Evolutionary conservation across 495 filamentous ascomycete genomes (phyloP).

Genomic region (Penicillium taxi): DNA sequence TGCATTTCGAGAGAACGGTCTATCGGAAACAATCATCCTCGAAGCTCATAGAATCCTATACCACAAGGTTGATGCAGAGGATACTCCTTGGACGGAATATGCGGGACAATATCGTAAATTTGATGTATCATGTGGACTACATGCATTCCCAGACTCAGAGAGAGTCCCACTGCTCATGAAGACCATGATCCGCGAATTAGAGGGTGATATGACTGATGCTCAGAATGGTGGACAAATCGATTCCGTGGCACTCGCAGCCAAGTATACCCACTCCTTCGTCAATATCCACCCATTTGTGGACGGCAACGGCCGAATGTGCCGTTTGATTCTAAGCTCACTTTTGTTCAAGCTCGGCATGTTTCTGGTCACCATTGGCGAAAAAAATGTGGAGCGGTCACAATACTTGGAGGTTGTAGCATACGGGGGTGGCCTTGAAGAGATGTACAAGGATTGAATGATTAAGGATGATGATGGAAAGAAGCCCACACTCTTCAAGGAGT

Average conservation of each 20-base stretch:
- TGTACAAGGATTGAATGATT: constrained; percentile 2
- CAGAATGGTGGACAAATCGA: constrained; percentile 14
- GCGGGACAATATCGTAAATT: constrained; percentile 19
- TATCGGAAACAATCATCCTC: constrained; percentile 24
- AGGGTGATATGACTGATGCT: constrained; percentile 9
- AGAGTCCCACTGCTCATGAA: constrained; percentile 25
- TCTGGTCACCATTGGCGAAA: constrained; percentile 22
- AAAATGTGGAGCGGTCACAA: constrained; percentile 7
- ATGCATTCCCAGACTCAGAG: constrained; percentile 10
- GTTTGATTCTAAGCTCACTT: constrained; percentile 28
- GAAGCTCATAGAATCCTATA: constrained; percentile 27
- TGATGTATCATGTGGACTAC: constrained; percentile 13
- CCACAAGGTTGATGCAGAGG: constrained; percentile 5
- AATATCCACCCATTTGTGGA: constrained; percentile 32
- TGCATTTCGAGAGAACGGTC: constrained; percentile 9
- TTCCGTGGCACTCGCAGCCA: constrained; percentile 22
- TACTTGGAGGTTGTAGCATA: constrained; percentile 3
- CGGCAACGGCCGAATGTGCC: constrained; percentile 31
- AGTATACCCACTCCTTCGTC: constrained; percentile 25
- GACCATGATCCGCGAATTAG: constrained; percentile 18
- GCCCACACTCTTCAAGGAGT: constrained; percentile 4
- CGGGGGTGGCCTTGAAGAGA: constrained; percentile 1
- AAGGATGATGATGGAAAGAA: constrained; percentile 11
- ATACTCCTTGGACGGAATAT: constrained; percentile 17
- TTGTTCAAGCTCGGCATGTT: constrained; percentile 20